Percentiles rank a stretch among this genome's conserved stretches.
phyloP scores from a whole-genome alignment of 2,329 filamentous ascomycete genomes.

The Magnaporthales sp. region DNA sequence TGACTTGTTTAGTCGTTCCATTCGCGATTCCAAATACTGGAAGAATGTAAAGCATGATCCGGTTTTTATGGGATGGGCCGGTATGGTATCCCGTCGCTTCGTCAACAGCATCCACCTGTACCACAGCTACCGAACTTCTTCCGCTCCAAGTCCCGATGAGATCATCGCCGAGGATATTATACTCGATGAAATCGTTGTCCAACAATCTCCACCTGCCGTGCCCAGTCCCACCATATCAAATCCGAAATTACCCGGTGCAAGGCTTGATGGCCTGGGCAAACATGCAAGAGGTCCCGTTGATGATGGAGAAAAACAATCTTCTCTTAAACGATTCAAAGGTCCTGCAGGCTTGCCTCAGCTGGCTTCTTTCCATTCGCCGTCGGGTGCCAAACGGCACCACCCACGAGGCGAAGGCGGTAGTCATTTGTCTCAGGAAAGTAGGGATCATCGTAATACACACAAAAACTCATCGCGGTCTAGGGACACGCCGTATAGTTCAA shows the following conservation, averaged over 20 bases:
- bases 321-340: slow-evolving; percentile 2
- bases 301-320: background rate
- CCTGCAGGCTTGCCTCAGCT: background rate
- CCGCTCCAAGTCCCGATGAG: background rate
- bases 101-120: slow-evolving; percentile 16
- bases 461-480: background rate
- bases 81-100: slow-evolving; percentile 18
- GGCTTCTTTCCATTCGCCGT: background rate
- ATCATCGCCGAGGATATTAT: background rate
- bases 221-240: background rate
- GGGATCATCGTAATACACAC: background rate
- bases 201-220: background rate
- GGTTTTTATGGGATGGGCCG: slow-evolving; percentile 24
- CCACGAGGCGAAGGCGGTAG: background rate
- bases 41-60: slow-evolving; percentile 31
- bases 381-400: background rate
- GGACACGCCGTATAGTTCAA: slow-evolving; percentile 7
- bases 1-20: slow-evolving; percentile 30
- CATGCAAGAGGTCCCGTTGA: background rate
- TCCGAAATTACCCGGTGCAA: background rate
- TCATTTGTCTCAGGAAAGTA: background rate
- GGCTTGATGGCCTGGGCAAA: background rate
- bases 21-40: slow-evolving; percentile 33
- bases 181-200: background rate
- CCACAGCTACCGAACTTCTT: slow-evolving; percentile 12